Base-by-base conservation (phyloP, 2,329 filamentous ascomycete genomes). In the Scedosporium minutisporum region DNA sequence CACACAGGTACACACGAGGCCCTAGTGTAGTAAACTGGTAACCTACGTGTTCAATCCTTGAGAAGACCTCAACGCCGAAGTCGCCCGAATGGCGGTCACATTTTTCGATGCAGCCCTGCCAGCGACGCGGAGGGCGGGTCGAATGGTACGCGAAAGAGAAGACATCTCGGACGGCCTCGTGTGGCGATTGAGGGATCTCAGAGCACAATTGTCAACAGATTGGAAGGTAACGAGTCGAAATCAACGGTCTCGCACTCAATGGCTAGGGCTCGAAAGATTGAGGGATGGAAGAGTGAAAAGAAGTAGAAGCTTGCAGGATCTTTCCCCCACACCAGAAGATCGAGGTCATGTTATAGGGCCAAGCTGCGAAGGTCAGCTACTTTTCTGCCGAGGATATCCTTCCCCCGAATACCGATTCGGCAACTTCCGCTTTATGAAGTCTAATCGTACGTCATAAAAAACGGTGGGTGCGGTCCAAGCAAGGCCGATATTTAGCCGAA, bases 301-400 rank as follows among this genome's bases (percentile, higher is more conserved):
- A 16, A 25, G 59, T 48, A n/a, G 33, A 44, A 64, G 55, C 42
- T 55, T 21, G 18, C n/a, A 51, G 51, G 23, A 25, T 55, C 18
- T 55, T 23, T 23, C 51, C 51, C 51, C 33, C 33, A 51, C 25
- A 33, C 27, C 55, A 38, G 27, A 14, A 33, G 23, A 33, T n/a
- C 21, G 55, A 33, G 27, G n/a, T 58, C 51, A 27, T 23, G n/a
- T 48, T 48, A 48, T 21, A 55, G 51, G 55, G 33, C n/a, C 51
- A 25, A 23, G 55, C 23, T 16, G n/a, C n/a, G 53, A 6, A 58
- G 33, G 27, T 9, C 53, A 57, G 27, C 7, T 16, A 23, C n/a
- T 42, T 6, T 64, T 65, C 62, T 64, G 60, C 65, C 67, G 67
- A 69, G 67, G 67, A 67, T 69, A 69, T 67, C 67, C 67, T 66